These are phyloP conservation scores for Rutstroemia sp. DNA, from an alignment of 2,329 filamentous ascomycete genomes.

Conservation along the genomic window DNA sequence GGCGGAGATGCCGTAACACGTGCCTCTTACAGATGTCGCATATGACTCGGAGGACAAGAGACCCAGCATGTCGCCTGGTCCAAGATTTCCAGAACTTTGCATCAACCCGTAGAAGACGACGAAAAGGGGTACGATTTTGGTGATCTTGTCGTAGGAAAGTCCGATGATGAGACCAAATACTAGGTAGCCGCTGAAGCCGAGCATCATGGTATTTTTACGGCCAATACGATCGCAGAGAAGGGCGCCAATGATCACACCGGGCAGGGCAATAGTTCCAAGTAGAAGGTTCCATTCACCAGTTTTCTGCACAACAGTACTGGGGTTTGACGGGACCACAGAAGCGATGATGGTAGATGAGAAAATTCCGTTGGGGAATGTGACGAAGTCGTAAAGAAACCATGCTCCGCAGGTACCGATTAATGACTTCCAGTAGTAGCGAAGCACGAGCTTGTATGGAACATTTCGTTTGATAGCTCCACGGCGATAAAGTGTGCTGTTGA, in stretches of 20 bases:
- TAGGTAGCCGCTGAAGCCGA: constrained; percentile 43
- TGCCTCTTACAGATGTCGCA: constrained; percentile 44
- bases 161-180: constrained; percentile 46
- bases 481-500: constrained; percentile 44
- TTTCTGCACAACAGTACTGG: constrained; percentile 28
- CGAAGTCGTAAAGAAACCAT: constrained; percentile 46
- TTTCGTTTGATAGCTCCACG: constrained; percentile 45
- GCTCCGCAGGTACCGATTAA: constrained; percentile 44
- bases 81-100: constrained; percentile 42
- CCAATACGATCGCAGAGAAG: constrained; percentile 41
- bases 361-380: constrained; percentile 36
- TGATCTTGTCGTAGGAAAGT: constrained; percentile 39
- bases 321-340: constrained; percentile 31
- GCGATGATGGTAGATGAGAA: constrained; percentile 39
- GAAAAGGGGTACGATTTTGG: constrained; percentile 42
- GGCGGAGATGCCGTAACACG: constrained; percentile 43
- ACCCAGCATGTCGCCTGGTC: constrained; percentile 44
- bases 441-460: constrained; percentile 42
- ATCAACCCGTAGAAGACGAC: constrained; percentile 46
- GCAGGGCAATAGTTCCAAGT: constrained; percentile 37
- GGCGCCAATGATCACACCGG: constrained; percentile 43
- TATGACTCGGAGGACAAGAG: constrained; percentile 44
- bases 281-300: constrained; percentile 44
- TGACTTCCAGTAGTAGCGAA: constrained; percentile 47
- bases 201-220: constrained; percentile 42